These are phyloP conservation scores for Zygotorulaspora sp. DNA, from an alignment of 805 yeast species.

Conservation along the genomic window DNA sequence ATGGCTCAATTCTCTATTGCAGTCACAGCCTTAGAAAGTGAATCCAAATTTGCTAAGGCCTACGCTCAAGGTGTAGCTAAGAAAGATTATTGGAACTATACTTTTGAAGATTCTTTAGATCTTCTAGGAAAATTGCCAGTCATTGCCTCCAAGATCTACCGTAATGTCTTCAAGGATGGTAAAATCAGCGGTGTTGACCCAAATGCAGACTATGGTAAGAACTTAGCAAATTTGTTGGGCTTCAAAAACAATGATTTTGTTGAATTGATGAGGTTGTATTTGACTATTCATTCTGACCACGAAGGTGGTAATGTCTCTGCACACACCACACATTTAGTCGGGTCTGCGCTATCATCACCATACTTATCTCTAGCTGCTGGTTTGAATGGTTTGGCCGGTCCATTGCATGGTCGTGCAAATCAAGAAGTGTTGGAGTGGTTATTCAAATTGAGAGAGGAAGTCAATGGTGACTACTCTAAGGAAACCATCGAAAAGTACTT, in stretches of 20 bases:
- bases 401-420: slow-evolving; percentile 82
- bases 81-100: slow-evolving; percentile 79
- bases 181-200: slow-evolving; percentile 50
- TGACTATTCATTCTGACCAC: slow-evolving; percentile 81
- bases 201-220: slow-evolving; percentile 60
- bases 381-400: slow-evolving; percentile 81
- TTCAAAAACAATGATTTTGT: slow-evolving; percentile 63
- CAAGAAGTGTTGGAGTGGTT: slow-evolving; percentile 85
- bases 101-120: slow-evolving; percentile 76
- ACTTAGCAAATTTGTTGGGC: slow-evolving; percentile 55
- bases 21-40: slow-evolving; percentile 73
- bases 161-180: slow-evolving; percentile 81
- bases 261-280: slow-evolving; percentile 74
- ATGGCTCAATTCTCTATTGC: slow-evolving; percentile 89
- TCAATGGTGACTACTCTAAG: slow-evolving; percentile 61
- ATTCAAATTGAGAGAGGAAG: slow-evolving; percentile 55
- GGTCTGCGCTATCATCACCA: slow-evolving; percentile 77
- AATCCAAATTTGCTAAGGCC: slow-evolving; percentile 80
- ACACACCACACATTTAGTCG: slow-evolving; percentile 81
- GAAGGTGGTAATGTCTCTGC: slow-evolving; percentile 90
- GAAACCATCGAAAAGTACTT: slow-evolving; percentile 69
- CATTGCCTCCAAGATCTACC: slow-evolving; percentile 79
- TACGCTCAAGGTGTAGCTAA: slow-evolving; percentile 79
- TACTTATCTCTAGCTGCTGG: slow-evolving; percentile 77
- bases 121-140: slow-evolving; percentile 76